Conservation (phyloP, 2,329 filamentous ascomycete genomes). For the Thelonectria olida region DNA sequence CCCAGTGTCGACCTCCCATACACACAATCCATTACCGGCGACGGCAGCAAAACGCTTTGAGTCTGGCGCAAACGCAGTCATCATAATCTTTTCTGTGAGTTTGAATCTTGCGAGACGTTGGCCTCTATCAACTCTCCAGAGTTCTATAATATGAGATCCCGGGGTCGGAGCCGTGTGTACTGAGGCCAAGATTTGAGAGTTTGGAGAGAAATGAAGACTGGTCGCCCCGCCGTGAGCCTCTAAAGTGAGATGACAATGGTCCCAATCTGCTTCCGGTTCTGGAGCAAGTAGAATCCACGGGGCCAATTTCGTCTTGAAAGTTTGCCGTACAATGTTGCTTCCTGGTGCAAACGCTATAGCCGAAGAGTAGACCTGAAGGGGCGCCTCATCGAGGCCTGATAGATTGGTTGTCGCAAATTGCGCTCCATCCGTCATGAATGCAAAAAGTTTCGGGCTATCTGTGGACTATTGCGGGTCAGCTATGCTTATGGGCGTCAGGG, state of each 20-base stretch:
- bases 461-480: not conserved
- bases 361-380: conserved; percentile 14
- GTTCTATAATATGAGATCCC: no score
- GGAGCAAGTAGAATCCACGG: not conserved
- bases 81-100: no score
- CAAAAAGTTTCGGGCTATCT: not conserved
- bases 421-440: not conserved
- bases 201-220: no score
- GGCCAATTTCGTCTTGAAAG: not conserved
- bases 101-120: no score
- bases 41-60: no score
- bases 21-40: no score
- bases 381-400: not conserved
- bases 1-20: no score
- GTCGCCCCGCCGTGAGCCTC: no score
- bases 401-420: not conserved
- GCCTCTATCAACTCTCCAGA: no score
- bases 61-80: no score
- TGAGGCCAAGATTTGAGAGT: no score
- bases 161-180: no score
- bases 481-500: not conserved
- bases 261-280: not conserved
- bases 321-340: not conserved
- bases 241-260: not conserved
- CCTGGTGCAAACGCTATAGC: not conserved